These are phyloP conservation scores for Neurospora pannonica DNA, from an alignment of 495 filamentous ascomycete genomes.

Conservation along the genomic window DNA sequence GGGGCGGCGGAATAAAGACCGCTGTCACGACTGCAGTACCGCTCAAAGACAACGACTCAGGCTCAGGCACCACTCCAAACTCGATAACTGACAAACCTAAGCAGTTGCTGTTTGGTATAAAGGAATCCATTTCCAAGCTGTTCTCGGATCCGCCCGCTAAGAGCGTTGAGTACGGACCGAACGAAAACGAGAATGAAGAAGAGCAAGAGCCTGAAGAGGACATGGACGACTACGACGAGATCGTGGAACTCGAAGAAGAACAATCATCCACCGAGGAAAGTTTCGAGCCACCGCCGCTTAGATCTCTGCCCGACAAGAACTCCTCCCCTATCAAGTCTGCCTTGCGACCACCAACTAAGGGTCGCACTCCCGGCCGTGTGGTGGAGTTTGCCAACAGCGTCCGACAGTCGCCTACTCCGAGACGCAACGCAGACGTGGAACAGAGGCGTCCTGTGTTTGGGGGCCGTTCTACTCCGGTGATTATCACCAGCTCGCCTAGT, in stretches of 20 bases:
- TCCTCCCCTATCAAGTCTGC: conserved; percentile 42
- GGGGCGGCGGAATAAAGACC: not conserved
- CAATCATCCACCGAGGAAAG: conserved; percentile 4
- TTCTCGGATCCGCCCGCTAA: conserved; percentile 4
- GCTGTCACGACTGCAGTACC: not conserved
- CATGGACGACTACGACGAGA: not conserved
- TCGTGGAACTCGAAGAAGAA: conserved; percentile 5
- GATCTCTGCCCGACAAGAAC: conserved; percentile 22
- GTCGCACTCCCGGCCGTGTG: conserved; percentile 31
- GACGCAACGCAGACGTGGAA: not conserved
- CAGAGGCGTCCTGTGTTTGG: not conserved
- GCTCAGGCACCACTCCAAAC: not conserved
- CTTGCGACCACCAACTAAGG: conserved; percentile 38
- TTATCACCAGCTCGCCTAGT: not conserved
- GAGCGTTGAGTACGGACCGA: not conserved
- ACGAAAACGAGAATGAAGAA: conserved; percentile 4
- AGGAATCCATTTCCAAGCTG: conserved; percentile 7
- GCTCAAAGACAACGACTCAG: not conserved
- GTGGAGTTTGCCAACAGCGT: conserved; percentile 37
- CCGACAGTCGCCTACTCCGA: not conserved
- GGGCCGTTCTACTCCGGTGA: not conserved
- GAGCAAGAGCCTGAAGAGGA: not conserved
- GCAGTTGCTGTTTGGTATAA: conserved; percentile 11
- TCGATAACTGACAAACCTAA: not conserved
- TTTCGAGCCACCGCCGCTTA: conserved; percentile 4